These are phyloP conservation scores for Begonia masoniana DNA, from an alignment of 306 rosid species.

Conservation along the genomic window DNA sequence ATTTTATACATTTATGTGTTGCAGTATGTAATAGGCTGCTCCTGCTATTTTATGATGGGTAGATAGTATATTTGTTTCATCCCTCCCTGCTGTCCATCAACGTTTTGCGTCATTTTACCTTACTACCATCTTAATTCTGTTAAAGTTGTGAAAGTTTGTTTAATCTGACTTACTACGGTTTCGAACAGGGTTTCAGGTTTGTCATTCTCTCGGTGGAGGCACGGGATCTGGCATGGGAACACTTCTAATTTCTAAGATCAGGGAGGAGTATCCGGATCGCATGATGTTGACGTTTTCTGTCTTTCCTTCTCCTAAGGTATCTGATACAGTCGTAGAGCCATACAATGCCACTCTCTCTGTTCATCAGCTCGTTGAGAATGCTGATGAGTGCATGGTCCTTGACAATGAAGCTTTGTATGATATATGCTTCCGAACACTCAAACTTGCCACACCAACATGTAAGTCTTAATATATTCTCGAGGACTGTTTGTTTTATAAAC, in stretches of 20 bases:
- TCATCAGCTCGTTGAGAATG: conserved; percentile 85
- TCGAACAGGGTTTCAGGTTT: conserved; percentile 33
- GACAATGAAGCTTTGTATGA: conserved; percentile 85
- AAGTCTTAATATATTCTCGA: conserved; percentile 9
- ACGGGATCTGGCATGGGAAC: conserved; percentile 54
- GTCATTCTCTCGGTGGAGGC: conserved; percentile 50
- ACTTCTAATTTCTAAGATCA: conserved; percentile 40
- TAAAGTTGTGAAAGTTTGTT: background rate
- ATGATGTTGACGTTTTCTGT: conserved; percentile 48
- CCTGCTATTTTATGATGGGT: background rate
- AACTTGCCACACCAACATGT: conserved; percentile 73
- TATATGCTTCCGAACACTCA: conserved; percentile 79
- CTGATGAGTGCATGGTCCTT: conserved; percentile 83
- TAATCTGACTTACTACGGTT: background rate
- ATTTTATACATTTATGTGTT: background rate
- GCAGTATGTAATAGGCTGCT: background rate
- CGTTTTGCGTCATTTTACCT: background rate
- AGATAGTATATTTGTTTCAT: background rate
- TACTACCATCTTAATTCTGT: background rate
- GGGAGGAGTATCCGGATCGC: conserved; percentile 50
- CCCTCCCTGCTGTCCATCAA: background rate
- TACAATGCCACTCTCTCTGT: conserved; percentile 83
- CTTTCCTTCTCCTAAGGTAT: conserved; percentile 84
- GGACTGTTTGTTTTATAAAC: no score
- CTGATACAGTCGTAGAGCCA: conserved; percentile 87